Evolutionary conservation across 345 rosid species (phyloP).

Genomic region (Syzygium aromaticum): DNA sequence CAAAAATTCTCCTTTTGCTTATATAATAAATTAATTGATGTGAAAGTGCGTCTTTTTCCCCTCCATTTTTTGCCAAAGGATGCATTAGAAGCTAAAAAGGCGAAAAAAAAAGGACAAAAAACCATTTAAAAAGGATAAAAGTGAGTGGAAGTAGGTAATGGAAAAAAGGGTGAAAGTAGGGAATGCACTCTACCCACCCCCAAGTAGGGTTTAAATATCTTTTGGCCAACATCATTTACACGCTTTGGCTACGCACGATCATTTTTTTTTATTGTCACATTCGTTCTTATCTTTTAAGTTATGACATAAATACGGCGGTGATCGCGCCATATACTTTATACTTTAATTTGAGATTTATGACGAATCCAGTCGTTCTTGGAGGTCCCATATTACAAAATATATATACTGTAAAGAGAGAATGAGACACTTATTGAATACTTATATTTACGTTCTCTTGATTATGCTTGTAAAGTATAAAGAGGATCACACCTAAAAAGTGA

Average conservation of each 20-base stretch:
- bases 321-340: background rate
- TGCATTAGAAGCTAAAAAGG: background rate
- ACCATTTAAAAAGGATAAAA: background rate
- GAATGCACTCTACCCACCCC: background rate
- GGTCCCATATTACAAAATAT: background rate
- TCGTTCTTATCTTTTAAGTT: background rate
- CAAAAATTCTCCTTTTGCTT: background rate
- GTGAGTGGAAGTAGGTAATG: background rate
- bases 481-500: background rate
- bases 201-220: background rate
- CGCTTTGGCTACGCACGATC: background rate
- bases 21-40: background rate
- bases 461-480: background rate
- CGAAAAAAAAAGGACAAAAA: background rate
- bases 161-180: background rate
- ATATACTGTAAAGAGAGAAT: background rate
- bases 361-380: background rate
- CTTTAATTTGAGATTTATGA: background rate
- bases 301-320: background rate
- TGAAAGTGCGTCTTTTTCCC: background rate
- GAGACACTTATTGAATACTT: background rate
- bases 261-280: background rate
- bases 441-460: background rate
- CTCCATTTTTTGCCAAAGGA: background rate
- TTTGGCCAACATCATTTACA: background rate